Evolutionary conservation across 441 rosid genomes (phyloP).

Genomic region (Bruguiera hainesii): DNA sequence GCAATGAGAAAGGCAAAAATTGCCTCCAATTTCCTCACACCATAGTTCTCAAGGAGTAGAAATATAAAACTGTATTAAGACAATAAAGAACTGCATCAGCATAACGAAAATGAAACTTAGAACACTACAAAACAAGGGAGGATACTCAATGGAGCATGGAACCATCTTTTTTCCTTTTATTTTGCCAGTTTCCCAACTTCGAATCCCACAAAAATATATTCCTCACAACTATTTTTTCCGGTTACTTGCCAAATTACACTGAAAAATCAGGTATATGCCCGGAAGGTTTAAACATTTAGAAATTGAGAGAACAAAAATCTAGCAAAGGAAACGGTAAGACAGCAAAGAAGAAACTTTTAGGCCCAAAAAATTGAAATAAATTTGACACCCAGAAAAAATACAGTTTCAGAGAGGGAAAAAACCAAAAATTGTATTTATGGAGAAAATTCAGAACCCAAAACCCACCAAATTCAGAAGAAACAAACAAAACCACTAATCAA

Average conservation of each 20-base stretch:
- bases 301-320: too few species aligned
- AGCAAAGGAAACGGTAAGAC: too few species aligned
- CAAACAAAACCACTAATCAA: background rate
- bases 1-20: conserved; percentile 77
- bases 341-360: too few species aligned
- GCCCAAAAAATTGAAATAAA: conserved; percentile 3
- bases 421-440: background rate
- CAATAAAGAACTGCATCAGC: conserved; percentile 10
- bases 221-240: too few species aligned
- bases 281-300: too few species aligned
- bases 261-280: too few species aligned
- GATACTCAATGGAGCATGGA: too few species aligned
- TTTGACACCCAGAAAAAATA: background rate
- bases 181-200: too few species aligned
- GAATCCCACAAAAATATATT: too few species aligned
- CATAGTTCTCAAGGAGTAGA: conserved; percentile 87
- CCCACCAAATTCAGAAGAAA: background rate
- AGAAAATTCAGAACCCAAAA: background rate
- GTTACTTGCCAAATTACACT: too few species aligned
- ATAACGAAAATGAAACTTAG: background rate
- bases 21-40: conserved; percentile 87
- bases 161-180: too few species aligned
- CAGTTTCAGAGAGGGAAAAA: background rate
- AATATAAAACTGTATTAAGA: conserved; percentile 64
- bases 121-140: background rate